These are phyloP conservation scores for Pezicula rhizophila DNA, from an alignment of 2,329 filamentous ascomycete species.

Conservation along the genomic window DNA sequence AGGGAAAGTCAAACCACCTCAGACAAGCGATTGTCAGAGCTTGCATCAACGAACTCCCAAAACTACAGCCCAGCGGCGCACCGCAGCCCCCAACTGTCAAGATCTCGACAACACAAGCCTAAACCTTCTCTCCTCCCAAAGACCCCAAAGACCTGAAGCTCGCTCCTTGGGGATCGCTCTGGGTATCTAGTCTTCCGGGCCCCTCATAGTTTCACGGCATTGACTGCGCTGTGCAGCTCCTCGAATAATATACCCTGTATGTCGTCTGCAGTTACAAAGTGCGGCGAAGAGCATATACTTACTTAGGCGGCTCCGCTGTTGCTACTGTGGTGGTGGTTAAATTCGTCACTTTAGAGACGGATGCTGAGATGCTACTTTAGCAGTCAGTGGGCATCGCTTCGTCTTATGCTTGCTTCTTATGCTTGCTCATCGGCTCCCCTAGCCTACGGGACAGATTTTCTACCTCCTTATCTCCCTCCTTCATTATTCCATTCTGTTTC, in stretches of 20 bases:
- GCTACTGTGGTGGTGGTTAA: too few species aligned
- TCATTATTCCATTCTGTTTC: slow-evolving; percentile 7
- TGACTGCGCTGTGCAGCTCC: not conserved
- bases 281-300: not conserved
- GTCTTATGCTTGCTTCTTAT: slow-evolving; percentile 13
- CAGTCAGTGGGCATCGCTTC: too few species aligned
- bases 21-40: not conserved
- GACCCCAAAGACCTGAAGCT: not conserved
- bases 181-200: slow-evolving; percentile 2
- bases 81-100: too few species aligned
- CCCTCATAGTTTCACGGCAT: slow-evolving; percentile 6
- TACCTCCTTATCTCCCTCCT: not conserved
- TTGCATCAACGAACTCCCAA: not conserved
- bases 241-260: not conserved
- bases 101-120: not conserved
- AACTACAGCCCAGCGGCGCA: not conserved
- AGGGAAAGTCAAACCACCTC: not conserved
- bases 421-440: slow-evolving; percentile 8
- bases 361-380: too few species aligned
- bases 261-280: not conserved
- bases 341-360: too few species aligned
- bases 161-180: not conserved
- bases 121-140: slow-evolving; percentile 2
- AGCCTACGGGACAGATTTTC: not conserved
- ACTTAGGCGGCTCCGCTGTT: too few species aligned